Percentiles rank a stretch among this genome's conserved stretches.
Conservation (phyloP, 345 rosid species). For the Erysimum cheiranthoides region DNA sequence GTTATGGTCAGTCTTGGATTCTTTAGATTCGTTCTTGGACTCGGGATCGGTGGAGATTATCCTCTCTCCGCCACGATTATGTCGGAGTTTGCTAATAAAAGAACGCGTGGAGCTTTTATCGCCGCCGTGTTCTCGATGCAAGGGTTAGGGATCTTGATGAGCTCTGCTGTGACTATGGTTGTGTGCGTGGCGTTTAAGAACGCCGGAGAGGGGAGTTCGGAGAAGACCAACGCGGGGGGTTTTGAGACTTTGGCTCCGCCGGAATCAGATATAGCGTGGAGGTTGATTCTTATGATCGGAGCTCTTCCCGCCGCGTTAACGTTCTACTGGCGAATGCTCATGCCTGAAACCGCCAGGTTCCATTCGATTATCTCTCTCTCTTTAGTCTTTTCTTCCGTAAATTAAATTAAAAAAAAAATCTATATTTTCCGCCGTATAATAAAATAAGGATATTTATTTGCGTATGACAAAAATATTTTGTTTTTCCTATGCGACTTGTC, state of each 20-base stretch:
- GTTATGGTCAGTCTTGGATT: conserved; percentile 64
- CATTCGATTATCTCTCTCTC: not conserved
- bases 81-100: conserved; percentile 85
- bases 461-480: not conserved
- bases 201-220: conserved; percentile 19
- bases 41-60: conserved; percentile 83
- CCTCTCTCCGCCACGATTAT: conserved; percentile 82
- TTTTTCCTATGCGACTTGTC: no score
- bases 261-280: conserved; percentile 69
- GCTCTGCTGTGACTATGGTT: conserved; percentile 60
- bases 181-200: conserved; percentile 51
- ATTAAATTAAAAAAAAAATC: not conserved
- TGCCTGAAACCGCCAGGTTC: conserved; percentile 92
- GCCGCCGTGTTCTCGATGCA: conserved; percentile 84
- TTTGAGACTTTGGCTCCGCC: conserved; percentile 44
- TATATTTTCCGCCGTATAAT: not conserved
- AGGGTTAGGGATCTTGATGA: conserved; percentile 68
- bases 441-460: not conserved
- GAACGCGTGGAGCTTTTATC: conserved; percentile 69
- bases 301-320: conserved; percentile 83
- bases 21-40: conserved; percentile 68
- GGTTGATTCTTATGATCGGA: conserved; percentile 75
- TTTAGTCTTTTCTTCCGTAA: not conserved
- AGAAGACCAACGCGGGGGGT: conserved; percentile 10
- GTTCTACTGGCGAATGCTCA: conserved; percentile 78